Evolutionary conservation across 257 asterid genomes (phyloP), one percentile per base, ranked within the genome.

Genomic region (Forsythia suspensa): DNA sequence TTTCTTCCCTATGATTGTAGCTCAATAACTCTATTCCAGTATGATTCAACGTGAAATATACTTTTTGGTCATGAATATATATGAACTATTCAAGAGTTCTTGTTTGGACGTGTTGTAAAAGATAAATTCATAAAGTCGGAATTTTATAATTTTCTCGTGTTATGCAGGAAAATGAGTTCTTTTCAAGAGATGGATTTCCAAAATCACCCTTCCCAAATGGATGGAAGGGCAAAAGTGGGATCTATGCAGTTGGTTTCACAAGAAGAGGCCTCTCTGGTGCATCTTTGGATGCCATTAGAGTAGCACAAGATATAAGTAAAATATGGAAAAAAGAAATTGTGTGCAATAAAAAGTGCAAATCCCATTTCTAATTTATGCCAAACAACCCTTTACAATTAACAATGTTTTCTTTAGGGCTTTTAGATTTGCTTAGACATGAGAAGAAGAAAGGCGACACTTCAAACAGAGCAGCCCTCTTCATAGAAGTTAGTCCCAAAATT

Each of bases 201-300:
- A 88, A 70, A 77, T 70, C 84, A 36, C 94, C 96, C 75, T 89
- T 91, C 81, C 98, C 99, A 70, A 86, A 93, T 74, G 96, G 98
- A 0, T 93, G 99, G 99, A 95, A 95, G 84, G 99, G 99, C 10
- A 85, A 88, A 86, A 79, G 74, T 73, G 99, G 99, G 39, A 84
- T 93, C 0, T 95, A 95, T 79, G 94, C 96, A 75, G 99, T 90
- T 78, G 99, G 99, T 1, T 95, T 95, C 79, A 86, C 98, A 46
- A 88, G 93, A 77, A 90, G 90, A 59, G 99, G 99, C n/a, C 87
- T 95, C 40, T 87, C 94, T 4, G 99, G 98, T 43, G 97, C 99
- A 48, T 85, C 97, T 18, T 4, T 83, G 15, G 98, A 95, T 77
- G 98, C 99, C 46, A 71, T 87, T 24, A 87, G 80, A 86, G 92